Percentiles rank a stretch among this genome's conserved stretches.
Evolutionary conservation across 352 stramenopile species (phyloP).

Genomic region (Phytophthora sansomeana): DNA sequence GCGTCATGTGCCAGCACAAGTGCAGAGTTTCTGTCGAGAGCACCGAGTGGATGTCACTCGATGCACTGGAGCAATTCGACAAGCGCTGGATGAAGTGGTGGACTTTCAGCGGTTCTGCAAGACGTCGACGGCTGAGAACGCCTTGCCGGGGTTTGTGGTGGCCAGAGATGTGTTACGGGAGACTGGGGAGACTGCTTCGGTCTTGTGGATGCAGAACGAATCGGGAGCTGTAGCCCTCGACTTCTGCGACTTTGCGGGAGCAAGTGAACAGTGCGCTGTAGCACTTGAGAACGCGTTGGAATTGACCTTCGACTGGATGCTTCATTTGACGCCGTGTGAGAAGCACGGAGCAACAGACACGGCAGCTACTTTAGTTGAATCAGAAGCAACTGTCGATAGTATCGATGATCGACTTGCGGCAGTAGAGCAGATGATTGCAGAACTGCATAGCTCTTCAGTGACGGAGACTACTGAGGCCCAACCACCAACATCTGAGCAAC

Average conservation of each 20-base stretch:
- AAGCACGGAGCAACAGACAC: neutral
- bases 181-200: neutral
- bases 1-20: conserved; percentile 31
- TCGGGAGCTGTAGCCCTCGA: conserved; percentile 48
- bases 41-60: conserved; percentile 38
- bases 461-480: neutral
- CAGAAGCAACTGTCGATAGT: neutral
- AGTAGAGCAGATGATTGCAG: conserved; percentile 37
- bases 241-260: conserved; percentile 46
- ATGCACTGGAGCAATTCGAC: conserved; percentile 32
- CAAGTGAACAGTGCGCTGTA: conserved; percentile 17
- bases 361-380: neutral
- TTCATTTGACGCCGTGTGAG: conserved; percentile 37
- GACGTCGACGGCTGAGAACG: neutral
- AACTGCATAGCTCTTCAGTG: conserved; percentile 6
- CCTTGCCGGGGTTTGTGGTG: conserved; percentile 47
- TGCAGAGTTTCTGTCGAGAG: conserved; percentile 50
- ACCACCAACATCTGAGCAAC: neutral
- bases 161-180: conserved; percentile 46
- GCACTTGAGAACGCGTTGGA: conserved; percentile 31
- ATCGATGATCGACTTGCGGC: conserved; percentile 23
- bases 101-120: conserved; percentile 41
- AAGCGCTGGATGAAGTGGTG: conserved; percentile 41
- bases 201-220: conserved; percentile 49
- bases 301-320: conserved; percentile 52